These are phyloP conservation scores for Crithidia fasciculata DNA, from an alignment of 208 protist genomes.

Conservation along the genomic window DNA sequence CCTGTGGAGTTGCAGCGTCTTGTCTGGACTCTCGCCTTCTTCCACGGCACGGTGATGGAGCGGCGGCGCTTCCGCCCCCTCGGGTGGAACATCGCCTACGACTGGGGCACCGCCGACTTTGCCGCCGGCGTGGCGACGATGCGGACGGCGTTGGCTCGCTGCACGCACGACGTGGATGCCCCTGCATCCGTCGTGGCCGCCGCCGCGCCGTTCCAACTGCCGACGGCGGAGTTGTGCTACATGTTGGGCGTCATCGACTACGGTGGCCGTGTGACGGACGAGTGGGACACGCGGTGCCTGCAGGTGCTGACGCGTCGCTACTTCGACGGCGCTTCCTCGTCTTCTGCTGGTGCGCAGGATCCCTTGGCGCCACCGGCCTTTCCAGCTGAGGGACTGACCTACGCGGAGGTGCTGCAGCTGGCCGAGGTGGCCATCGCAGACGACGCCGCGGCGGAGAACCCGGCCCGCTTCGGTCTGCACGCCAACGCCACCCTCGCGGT, in stretches of 20 bases:
- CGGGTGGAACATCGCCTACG: slow-evolving; percentile 95
- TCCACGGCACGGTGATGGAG: slow-evolving; percentile 93
- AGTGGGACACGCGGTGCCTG: slow-evolving; percentile 86
- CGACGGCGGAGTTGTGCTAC: slow-evolving; percentile 86
- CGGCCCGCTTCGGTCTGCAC: slow-evolving; percentile 94
- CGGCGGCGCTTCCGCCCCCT: slow-evolving; percentile 93
- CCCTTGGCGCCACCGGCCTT: slow-evolving; percentile 66
- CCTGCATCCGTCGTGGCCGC: slow-evolving; percentile 4
- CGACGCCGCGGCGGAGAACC: slow-evolving; percentile 54
- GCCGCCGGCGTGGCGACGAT: slow-evolving; percentile 83
- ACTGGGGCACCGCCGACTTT: slow-evolving; percentile 93
- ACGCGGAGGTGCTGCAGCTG: slow-evolving; percentile 62
- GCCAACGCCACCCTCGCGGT: slow-evolving; percentile 94
- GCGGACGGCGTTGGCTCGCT: slow-evolving; percentile 60
- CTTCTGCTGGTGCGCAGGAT: slow-evolving; percentile 24
- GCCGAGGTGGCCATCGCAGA: slow-evolving; percentile 59
- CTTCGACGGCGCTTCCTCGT: slow-evolving; percentile 42
- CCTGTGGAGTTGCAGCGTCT: slow-evolving; percentile 59
- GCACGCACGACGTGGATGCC: slow-evolving; percentile 21
- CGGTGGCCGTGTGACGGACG: slow-evolving; percentile 94
- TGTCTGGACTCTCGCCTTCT: slow-evolving; percentile 93
- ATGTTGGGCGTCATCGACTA: slow-evolving; percentile 95
- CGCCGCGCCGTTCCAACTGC: slow-evolving; percentile 29
- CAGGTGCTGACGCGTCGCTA: slow-evolving; percentile 78
- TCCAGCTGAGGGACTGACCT: slow-evolving; percentile 38